Evolutionary conservation across 2,329 filamentous ascomycete species (phyloP).

Genomic region (Cryphonectria parasitica): DNA sequence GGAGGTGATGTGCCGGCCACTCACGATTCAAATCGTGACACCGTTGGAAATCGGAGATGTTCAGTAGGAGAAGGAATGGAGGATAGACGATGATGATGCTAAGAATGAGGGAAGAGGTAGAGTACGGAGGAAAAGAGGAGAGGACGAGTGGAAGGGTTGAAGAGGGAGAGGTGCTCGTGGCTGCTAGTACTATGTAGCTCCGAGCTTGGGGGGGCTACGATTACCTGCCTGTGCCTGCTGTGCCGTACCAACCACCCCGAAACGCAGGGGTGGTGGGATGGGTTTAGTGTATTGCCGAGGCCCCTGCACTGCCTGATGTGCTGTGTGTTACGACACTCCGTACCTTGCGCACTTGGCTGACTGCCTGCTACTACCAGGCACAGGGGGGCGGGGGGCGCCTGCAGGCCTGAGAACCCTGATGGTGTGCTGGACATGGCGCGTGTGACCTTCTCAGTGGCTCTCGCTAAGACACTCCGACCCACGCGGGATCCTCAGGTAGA

Average conservation of each 20-base stretch:
- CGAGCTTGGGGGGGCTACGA: conserved; percentile 1
- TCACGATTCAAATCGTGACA: conserved; percentile 1
- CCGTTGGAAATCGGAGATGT: neutral
- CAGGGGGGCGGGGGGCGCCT: neutral
- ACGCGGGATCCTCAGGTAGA: conserved; percentile 26
- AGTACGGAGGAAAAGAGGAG: neutral
- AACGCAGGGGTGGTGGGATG: conserved; percentile 7
- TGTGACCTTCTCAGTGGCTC: conserved; percentile 25
- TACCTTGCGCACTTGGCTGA: conserved; percentile 1
- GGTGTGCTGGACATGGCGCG: conserved; percentile 15
- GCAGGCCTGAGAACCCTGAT: conserved; percentile 9
- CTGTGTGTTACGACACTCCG: neutral
- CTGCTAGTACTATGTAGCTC: conserved; percentile 4
- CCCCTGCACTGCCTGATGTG: conserved; percentile 6
- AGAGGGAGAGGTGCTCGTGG: conserved; percentile 7
- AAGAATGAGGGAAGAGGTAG: conserved; percentile 16
- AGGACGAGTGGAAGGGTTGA: neutral
- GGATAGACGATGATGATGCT: conserved; percentile 7
- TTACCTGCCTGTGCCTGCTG: neutral
- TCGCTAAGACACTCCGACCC: conserved; percentile 11
- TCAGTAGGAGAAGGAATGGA: neutral
- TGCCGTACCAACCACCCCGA: neutral
- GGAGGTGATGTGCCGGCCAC: neutral
- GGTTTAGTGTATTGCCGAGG: conserved; percentile 8
- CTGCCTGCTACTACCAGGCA: conserved; percentile 9